Evolutionary conservation across 495 filamentous ascomycete genomes (phyloP), one percentile per base, ranked within the genome.

Genomic region (Hypomontagnella submonticulosa): DNA sequence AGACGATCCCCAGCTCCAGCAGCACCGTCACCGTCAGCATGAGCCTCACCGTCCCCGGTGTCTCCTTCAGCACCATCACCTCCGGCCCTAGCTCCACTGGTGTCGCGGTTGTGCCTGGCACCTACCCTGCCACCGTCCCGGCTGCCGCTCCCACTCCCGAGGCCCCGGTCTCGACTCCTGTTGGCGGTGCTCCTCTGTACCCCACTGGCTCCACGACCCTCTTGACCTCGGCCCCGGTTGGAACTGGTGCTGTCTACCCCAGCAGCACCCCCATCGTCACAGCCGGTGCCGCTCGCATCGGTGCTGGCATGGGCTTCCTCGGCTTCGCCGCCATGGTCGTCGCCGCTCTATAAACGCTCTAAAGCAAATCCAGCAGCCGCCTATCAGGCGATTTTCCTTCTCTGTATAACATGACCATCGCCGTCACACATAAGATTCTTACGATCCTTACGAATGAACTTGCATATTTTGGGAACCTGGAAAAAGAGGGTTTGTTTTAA

Each of bases 41-140:
- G 57, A 76, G 76, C 63, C 73, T 90, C 65, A 89, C 86, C 43
- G 87, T 93, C 42, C 91, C 91, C n/a, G 87, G 90, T 73, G 86
- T 93, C 50, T 78, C 76, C 66, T 91, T 93, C 82, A 84, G 83
- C 42, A 92, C 89, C 42, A 71, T 72, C 63, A 78, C 77, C 27
- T 58, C 71, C 13, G 73, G 74, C 43, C 58, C 69, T 19, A 75
- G 78, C 38, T 72, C 73, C 10, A 71, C 64, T 11, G 74, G 72
- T 36, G 82, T 85, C 40, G 82, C 75, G 18, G 66, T 86, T 37
- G 78, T 83, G 0, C 86, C 86, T 13, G 83, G 81, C 52, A 80
- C 76, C 5, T 74, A 74, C 49, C 15, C 47, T 47, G 67, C 70
- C 9, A 57, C 69, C 33, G 55, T 56, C 13, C 68, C 73, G 4